Conservation (phyloP, 2,329 filamentous ascomycete genomes). For the Aschersonia sp. region DNA sequence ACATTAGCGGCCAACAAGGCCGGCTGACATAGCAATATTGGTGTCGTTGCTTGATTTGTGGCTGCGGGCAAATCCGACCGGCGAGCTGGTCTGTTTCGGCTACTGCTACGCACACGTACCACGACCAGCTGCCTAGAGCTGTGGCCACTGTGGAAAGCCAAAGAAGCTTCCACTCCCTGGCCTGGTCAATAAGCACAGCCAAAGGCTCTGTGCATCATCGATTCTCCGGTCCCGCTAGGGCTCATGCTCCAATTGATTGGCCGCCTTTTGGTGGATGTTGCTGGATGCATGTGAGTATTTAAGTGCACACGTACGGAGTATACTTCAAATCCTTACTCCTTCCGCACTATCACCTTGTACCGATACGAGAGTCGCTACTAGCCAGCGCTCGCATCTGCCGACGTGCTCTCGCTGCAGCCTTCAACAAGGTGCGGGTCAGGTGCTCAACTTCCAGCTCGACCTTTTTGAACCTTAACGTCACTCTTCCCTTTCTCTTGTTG, state of each 20-base stretch:
- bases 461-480: conserved; percentile 7
- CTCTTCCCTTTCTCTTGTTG: neutral
- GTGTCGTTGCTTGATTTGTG: too few relatives aligned
- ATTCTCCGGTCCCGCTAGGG: conserved; percentile 20
- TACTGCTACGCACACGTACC: neutral
- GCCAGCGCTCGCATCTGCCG: neutral
- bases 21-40: too few relatives aligned
- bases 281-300: neutral
- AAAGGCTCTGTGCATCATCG: conserved; percentile 12
- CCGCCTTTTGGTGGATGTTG: conserved; percentile 2
- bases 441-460: conserved; percentile 10
- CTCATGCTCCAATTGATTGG: conserved; percentile 19
- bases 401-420: neutral
- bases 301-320: too few relatives aligned
- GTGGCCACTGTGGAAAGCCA: conserved; percentile 1
- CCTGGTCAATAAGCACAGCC: neutral
- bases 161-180: conserved; percentile 6
- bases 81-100: too few relatives aligned
- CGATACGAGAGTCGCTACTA: neutral
- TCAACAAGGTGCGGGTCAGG: neutral
- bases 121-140: conserved; percentile 1
- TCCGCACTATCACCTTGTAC: too few relatives aligned
- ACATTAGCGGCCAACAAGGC: too few relatives aligned
- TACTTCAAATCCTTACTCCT: too few relatives aligned
- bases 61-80: too few relatives aligned